A percentile compares a stretch with the other conserved stretches of the same genome.
phyloP scores from a whole-genome alignment of 2,329 filamentous ascomycete species.

The Endoconidiophora laricicola region DNA sequence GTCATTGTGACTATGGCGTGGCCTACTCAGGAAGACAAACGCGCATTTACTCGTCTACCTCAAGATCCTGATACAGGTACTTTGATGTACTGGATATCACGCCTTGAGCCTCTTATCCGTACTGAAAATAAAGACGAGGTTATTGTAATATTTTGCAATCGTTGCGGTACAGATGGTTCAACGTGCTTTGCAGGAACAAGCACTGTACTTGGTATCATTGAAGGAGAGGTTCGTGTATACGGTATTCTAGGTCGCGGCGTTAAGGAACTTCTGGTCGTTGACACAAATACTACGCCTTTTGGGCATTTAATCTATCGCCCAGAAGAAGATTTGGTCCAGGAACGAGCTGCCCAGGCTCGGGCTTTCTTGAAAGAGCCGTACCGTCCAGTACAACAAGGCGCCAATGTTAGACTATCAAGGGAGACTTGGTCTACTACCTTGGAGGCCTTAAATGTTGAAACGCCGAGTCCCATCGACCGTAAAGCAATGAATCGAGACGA shows the following conservation, averaged over 20 bases:
- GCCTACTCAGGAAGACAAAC: slow-evolving; percentile 42
- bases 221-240: slow-evolving; percentile 50
- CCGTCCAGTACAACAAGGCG: neutral
- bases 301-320: slow-evolving; percentile 28
- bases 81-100: slow-evolving; percentile 56
- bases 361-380: neutral
- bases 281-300: slow-evolving; percentile 32
- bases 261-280: slow-evolving; percentile 50
- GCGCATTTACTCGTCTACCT: slow-evolving; percentile 28
- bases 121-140: slow-evolving; percentile 37
- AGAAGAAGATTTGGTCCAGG: neutral
- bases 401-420: neutral
- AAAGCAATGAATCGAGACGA: too few species aligned
- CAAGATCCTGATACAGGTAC: slow-evolving; percentile 56
- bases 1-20: slow-evolving; percentile 65
- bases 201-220: slow-evolving; percentile 47
- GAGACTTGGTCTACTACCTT: neutral
- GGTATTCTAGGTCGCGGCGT: slow-evolving; percentile 53
- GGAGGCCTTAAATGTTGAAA: neutral
- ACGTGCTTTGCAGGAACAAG: slow-evolving; percentile 59
- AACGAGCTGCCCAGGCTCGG: neutral
- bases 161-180: slow-evolving; percentile 47
- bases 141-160: slow-evolving; percentile 57
- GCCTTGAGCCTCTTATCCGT: slow-evolving; percentile 49
- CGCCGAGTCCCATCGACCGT: neutral